These are phyloP conservation scores for Diplosphaera chodatii DNA, from an alignment of 139 green algal genomes.

Conservation along the genomic window DNA sequence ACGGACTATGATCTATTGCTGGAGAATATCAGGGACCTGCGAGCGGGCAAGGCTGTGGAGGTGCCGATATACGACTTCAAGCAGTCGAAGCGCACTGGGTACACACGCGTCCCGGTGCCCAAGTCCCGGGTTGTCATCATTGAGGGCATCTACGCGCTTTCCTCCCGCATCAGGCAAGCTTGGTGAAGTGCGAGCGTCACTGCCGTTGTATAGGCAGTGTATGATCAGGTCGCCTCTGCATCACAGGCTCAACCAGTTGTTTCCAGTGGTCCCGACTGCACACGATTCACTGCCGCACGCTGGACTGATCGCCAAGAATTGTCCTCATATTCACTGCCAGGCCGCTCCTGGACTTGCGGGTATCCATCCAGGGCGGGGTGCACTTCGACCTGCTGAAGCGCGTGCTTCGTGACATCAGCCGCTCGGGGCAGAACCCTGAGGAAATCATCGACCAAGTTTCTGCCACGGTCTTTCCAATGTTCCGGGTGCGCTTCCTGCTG, in stretches of 20 bases:
- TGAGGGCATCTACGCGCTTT: conserved; percentile 95
- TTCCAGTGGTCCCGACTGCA: too few relatives aligned
- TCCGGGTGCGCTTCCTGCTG: too few relatives aligned
- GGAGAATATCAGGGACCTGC: conserved; percentile 78
- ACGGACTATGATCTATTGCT: conserved; percentile 93
- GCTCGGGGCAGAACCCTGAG: conserved; percentile 81
- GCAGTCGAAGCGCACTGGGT: conserved; percentile 68
- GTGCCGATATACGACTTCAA: conserved; percentile 97
- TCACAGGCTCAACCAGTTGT: too few relatives aligned
- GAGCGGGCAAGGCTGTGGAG: conserved; percentile 55
- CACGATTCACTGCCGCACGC: too few relatives aligned
- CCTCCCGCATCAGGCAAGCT: conserved; percentile 51
- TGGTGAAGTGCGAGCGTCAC: too few relatives aligned
- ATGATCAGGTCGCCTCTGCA: too few relatives aligned
- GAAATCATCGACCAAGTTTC: conserved; percentile 94
- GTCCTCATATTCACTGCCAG: too few relatives aligned
- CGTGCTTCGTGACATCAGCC: conserved; percentile 90
- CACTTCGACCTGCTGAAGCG: conserved; percentile 98
- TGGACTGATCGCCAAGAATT: too few relatives aligned
- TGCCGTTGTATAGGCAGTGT: too few relatives aligned
- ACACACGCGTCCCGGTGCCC: conserved; percentile 51
- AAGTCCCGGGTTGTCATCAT: conserved; percentile 82
- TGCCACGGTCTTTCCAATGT: conserved; percentile 96
- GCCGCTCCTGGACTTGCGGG: conserved; percentile 78
- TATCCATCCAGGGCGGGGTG: conserved; percentile 88